Evolutionary conservation across 2,329 filamentous ascomycete species (phyloP).

Genomic region (Plectosphaerella plurivora): DNA sequence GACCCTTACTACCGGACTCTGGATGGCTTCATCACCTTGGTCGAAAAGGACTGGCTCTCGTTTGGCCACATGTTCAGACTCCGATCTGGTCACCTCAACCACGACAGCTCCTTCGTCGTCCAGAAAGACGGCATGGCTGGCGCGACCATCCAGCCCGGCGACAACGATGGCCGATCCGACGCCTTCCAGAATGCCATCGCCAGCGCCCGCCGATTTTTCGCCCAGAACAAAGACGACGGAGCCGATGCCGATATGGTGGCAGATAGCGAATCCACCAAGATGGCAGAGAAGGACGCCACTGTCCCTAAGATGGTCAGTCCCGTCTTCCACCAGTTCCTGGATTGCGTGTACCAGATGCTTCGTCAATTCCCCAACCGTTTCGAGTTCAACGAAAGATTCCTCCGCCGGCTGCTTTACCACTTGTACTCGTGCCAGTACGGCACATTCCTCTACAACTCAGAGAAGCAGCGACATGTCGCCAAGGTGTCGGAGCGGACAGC

Average conservation of each 20-base stretch:
- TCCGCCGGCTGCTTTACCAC: constrained; percentile 86
- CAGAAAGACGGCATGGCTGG: constrained; percentile 76
- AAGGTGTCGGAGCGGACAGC: constrained; percentile 66
- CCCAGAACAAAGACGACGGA: constrained; percentile 53
- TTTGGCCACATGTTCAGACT: constrained; percentile 98
- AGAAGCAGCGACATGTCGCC: constrained; percentile 76
- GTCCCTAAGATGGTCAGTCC: constrained; percentile 88
- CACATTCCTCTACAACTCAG: constrained; percentile 92
- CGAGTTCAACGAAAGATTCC: constrained; percentile 93
- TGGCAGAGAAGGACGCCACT: constrained; percentile 61
- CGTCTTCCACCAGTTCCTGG: constrained; percentile 96
- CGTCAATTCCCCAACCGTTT: constrained; percentile 84
- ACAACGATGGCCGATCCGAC: constrained; percentile 60
- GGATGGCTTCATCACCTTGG: constrained; percentile 87
- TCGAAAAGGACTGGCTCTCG: constrained; percentile 97
- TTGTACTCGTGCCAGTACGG: constrained; percentile 95
- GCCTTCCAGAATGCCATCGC: constrained; percentile 81
- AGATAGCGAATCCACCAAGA: constrained; percentile 29
- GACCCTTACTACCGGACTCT: constrained; percentile 94
- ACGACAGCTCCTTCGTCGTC: constrained; percentile 89
- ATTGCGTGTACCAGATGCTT: constrained; percentile 86
- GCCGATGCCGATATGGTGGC: constrained; percentile 54
- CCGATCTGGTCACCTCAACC: constrained; percentile 80
- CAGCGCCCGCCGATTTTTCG: constrained; percentile 85
- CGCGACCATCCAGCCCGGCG: constrained; percentile 55